A percentile compares a stretch with the other conserved stretches of the same genome.
phyloP scores from a whole-genome alignment of 805 yeast genomes.

The Saccharomycopsis sp. region DNA sequence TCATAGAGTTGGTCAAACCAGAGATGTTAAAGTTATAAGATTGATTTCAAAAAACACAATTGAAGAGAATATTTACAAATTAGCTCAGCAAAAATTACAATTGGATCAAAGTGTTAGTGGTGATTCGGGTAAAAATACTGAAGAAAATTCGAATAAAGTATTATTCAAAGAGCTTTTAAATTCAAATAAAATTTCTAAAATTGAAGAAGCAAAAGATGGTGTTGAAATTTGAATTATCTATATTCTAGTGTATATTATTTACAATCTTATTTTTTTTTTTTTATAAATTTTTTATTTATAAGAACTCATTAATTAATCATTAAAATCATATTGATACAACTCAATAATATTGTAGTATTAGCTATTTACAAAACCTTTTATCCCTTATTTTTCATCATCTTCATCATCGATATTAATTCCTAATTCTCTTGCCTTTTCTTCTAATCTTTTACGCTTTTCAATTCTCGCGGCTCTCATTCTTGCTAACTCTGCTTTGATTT shows the following conservation, averaged over 20 bases:
- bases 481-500: slow-evolving; percentile 84
- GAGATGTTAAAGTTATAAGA: slow-evolving; percentile 71
- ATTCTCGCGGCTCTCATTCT: slow-evolving; percentile 68
- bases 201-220: too few species aligned
- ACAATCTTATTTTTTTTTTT: too few species aligned
- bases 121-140: neutral
- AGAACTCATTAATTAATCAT: too few species aligned
- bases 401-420: slow-evolving; percentile 17
- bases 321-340: too few species aligned
- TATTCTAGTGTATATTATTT: too few species aligned
- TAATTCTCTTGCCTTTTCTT: slow-evolving; percentile 52
- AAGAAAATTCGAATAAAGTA: slow-evolving; percentile 6
- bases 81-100: slow-evolving; percentile 87
- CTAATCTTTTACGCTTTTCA: slow-evolving; percentile 64
- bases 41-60: slow-evolving; percentile 65
- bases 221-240: too few species aligned
- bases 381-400: neutral
- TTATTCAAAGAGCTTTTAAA: slow-evolving; percentile 12
- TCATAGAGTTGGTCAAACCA: slow-evolving; percentile 91
- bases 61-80: slow-evolving; percentile 77
- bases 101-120: slow-evolving; percentile 38
- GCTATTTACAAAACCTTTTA: too few species aligned
- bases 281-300: too few species aligned
- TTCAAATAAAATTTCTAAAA: neutral
- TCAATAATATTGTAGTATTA: too few species aligned